phyloP scores from a whole-genome alignment of 164 flowering plant species.

The Magnolia changhungtana region DNA sequence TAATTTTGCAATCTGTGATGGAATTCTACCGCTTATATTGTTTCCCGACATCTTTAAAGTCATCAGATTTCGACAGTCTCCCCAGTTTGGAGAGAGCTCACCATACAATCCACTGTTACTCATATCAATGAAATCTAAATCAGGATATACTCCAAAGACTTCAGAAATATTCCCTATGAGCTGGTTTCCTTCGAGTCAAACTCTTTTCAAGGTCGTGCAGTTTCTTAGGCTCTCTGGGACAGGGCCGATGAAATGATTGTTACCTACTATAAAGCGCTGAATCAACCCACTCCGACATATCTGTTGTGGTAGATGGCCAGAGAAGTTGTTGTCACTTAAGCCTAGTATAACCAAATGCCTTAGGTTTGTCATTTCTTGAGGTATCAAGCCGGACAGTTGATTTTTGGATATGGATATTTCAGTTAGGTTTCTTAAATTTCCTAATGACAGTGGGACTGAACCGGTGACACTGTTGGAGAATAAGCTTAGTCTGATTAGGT shows the following conservation, averaged over 20 bases:
- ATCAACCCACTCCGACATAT: not conserved
- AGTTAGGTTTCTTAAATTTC: not conserved
- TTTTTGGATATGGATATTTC: not conserved
- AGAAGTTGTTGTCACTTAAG: not conserved
- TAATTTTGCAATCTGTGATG: not conserved
- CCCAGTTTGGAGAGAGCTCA: not conserved
- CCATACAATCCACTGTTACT: constrained; percentile 1
- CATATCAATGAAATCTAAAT: not conserved
- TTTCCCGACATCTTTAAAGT: not conserved
- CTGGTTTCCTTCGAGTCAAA: not conserved
- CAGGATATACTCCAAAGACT: not conserved
- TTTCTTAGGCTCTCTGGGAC: not conserved
- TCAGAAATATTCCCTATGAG: constrained; percentile 5
- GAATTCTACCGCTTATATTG: not conserved
- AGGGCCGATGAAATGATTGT: not conserved
- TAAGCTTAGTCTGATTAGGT: not conserved
- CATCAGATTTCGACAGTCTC: not conserved
- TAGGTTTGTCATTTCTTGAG: not conserved
- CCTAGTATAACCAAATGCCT: not conserved
- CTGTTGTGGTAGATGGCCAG: not conserved
- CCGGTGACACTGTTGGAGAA: not conserved
- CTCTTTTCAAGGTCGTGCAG: not conserved
- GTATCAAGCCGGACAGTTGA: not conserved
- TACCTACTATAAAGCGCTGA: not conserved
- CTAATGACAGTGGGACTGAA: not conserved